These are phyloP conservation scores for Phoma sp. DNA, from an alignment of 2,329 filamentous ascomycete species.

Conservation along the genomic window DNA sequence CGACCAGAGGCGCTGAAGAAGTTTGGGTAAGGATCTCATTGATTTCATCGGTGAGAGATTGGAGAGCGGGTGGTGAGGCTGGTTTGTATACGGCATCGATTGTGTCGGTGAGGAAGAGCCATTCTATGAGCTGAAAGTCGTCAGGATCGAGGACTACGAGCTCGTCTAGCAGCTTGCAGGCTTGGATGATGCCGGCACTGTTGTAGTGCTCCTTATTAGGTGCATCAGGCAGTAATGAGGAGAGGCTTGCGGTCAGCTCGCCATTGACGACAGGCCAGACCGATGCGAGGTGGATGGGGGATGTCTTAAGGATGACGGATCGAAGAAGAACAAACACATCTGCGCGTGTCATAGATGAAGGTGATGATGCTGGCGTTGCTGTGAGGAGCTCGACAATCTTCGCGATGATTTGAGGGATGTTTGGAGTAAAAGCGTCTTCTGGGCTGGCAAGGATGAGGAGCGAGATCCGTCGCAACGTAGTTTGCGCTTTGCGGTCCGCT, in stretches of 20 bases:
- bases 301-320: constrained; percentile 79
- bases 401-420: constrained; percentile 75
- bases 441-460: constrained; percentile 78
- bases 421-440: constrained; percentile 78
- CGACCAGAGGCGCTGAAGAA: constrained; percentile 5
- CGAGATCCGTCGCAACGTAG: constrained; percentile 83
- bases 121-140: constrained; percentile 97
- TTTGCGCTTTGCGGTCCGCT: constrained; percentile 89
- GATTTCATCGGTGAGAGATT: constrained; percentile 81
- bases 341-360: constrained; percentile 84
- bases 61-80: constrained; percentile 67
- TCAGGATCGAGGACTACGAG: constrained; percentile 87
- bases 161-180: constrained; percentile 89
- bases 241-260: constrained; percentile 81
- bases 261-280: constrained; percentile 91
- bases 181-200: constrained; percentile 79
- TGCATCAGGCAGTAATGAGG: constrained; percentile 72
- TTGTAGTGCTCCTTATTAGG: constrained; percentile 76
- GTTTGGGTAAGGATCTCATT: constrained; percentile 68
- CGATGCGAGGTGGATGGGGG: constrained; percentile 77
- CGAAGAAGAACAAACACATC: constrained; percentile 90
- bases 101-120: constrained; percentile 96
- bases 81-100: constrained; percentile 93
- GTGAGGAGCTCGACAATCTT: constrained; percentile 85
- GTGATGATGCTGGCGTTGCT: constrained; percentile 86